Percentiles rank a stretch among this genome's conserved stretches.
phyloP scores from a whole-genome alignment of 257 asterid genomes.

The Solanum bulbocastanum region DNA sequence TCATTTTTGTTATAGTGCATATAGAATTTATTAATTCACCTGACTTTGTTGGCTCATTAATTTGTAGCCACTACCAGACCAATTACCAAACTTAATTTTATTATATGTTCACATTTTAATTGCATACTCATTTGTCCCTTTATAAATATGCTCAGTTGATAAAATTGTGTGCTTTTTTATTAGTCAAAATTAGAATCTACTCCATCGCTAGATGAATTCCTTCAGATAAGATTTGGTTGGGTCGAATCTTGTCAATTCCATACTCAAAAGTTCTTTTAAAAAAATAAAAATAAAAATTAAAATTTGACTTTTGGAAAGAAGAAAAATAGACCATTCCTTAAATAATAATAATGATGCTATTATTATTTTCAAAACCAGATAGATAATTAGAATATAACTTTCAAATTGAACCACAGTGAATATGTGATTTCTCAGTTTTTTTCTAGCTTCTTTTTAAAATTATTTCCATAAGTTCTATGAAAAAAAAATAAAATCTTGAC shows the following conservation, averaged over 20 bases:
- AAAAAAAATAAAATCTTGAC: neutral
- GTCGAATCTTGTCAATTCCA: neutral
- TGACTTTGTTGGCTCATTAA: neutral
- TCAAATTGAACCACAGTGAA: neutral
- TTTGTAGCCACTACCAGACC: neutral
- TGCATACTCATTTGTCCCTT: neutral
- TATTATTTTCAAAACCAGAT: neutral
- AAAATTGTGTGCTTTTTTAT: neutral
- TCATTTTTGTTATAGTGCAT: too few relatives aligned
- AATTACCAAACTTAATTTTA: neutral
- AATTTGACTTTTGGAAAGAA: neutral
- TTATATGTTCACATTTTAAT: neutral
- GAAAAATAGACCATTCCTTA: neutral
- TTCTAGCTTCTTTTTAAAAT: neutral
- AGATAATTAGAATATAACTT: neutral
- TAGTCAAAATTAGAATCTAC: slow-evolving; percentile 6
- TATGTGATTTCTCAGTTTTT: neutral
- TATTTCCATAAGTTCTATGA: neutral
- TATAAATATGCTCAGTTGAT: neutral
- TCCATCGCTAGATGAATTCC: neutral
- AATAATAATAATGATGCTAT: neutral
- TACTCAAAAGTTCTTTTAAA: neutral
- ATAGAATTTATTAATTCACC: neutral
- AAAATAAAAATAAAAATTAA: neutral
- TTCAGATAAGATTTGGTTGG: slow-evolving; percentile 1